Conservation (phyloP, 2,329 filamentous ascomycete species). For the Teratosphaeria epicoccoides region DNA sequence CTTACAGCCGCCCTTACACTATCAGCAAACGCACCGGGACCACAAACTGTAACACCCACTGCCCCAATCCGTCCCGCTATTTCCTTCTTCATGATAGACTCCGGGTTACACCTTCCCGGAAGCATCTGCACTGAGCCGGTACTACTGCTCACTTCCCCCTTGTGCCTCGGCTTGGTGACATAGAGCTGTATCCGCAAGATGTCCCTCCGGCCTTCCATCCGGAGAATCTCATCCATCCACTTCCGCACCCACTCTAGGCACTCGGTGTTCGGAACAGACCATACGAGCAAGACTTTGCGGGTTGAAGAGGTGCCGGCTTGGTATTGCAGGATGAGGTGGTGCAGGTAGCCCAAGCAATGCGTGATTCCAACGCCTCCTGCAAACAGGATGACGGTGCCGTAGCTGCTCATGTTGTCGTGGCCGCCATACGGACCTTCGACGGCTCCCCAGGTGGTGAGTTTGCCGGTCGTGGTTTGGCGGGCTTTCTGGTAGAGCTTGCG, state of each 20-base stretch:
- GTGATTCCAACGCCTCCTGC: constrained; percentile 74
- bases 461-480: constrained; percentile 48
- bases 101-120: constrained; percentile 46
- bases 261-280: constrained; percentile 66
- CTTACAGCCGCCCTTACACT: constrained; percentile 47
- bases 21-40: constrained; percentile 53
- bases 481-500: constrained; percentile 58
- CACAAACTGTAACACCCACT: constrained; percentile 52
- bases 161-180: constrained; percentile 48
- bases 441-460: constrained; percentile 52
- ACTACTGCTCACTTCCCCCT: constrained; percentile 44
- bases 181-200: constrained; percentile 52
- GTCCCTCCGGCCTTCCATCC: constrained; percentile 48
- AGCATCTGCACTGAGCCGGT: constrained; percentile 52
- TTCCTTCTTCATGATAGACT: constrained; percentile 47
- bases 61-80: constrained; percentile 44
- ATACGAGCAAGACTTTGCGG: constrained; percentile 62
- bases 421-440: constrained; percentile 70
- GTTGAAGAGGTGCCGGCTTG: constrained; percentile 59
- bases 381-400: constrained; percentile 69
- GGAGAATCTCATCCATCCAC: constrained; percentile 56
- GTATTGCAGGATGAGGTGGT: constrained; percentile 59
- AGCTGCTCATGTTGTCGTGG: constrained; percentile 59
- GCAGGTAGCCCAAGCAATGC: constrained; percentile 65
- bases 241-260: constrained; percentile 52